Evolutionary conservation across 1,284 basidiomycete genomes (phyloP), one percentile per base, ranked within the genome.

Genomic region (Hemileccinum hortonii): DNA sequence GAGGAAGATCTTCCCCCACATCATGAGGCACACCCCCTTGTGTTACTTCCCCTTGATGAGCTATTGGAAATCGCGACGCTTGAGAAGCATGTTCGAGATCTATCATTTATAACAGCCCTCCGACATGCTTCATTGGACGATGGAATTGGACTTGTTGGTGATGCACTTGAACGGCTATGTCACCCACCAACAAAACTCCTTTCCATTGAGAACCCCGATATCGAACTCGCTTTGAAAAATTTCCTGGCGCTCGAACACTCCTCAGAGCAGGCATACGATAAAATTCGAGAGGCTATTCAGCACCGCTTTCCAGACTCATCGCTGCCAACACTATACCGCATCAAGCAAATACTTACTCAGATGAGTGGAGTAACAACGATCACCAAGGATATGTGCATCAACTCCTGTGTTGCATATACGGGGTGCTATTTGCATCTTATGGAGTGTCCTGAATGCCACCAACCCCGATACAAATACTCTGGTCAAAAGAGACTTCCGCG

Each of bases 381-480:
- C 5, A 11, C 44, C 2, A 24, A 44, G 5, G 33, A 55, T 7
- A 54, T 58, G 56, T 61, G 59, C 6, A 21, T 46, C 14, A 46
- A 54, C 21, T 50, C 48, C 4, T 61, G 58, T 29, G 9, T 51
- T 1, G 53, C 53, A n/a, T 60, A 37, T 29, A 32, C 40, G 2
- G 56, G 52, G 5, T 33, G 37, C 3, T 50, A 32, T 38, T 1
- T 21, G 0, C 16, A 47, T 38, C 49, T 58, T 12, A 19, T 47
- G 0, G 1, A 39, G 5, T 64, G 61, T 35, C 58, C 58, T 14
- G 52, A 53, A 22, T 74, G 70, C 44, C 30, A 35, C 0, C 38
- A 58, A n/a, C 50, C 58, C 9, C 2, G 6, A 5, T 6, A 59
- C 61, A 21, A 74, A 69, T 0, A 62, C 75, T 7, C 73, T 66